Evolutionary conservation across 495 filamentous ascomycete genomes (phyloP).

Genomic region (Pyronema domesticum): DNA sequence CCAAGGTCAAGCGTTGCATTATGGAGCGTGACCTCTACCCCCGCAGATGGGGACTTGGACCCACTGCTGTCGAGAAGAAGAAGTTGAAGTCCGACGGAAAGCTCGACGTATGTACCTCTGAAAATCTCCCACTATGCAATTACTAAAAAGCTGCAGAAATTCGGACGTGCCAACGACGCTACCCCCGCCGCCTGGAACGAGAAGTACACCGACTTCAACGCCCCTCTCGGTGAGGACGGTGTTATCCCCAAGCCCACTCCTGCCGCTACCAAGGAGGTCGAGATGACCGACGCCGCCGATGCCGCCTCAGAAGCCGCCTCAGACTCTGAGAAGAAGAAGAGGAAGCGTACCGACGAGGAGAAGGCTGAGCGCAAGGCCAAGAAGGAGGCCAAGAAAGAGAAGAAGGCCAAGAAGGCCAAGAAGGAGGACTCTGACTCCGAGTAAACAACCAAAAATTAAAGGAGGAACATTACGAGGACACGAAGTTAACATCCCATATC

Average conservation of each 20-base stretch:
- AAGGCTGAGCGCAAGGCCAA: conserved; percentile 61
- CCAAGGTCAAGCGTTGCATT: conserved; percentile 94
- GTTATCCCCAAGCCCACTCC: conserved; percentile 25
- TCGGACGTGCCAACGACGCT: conserved; percentile 70
- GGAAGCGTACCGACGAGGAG: conserved; percentile 65
- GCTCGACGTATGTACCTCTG: conserved; percentile 49
- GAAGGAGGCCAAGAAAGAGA: conserved; percentile 55
- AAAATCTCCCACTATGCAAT: not conserved
- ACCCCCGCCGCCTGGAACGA: conserved; percentile 82
- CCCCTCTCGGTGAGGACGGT: conserved; percentile 31
- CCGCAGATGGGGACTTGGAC: conserved; percentile 82
- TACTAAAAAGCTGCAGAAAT: conserved; percentile 43
- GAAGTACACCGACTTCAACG: conserved; percentile 75
- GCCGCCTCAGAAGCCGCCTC: conserved; percentile 28
- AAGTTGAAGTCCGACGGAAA: conserved; percentile 96
- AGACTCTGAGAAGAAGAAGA: conserved; percentile 44
- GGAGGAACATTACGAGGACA: not conserved
- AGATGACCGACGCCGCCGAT: conserved; percentile 28
- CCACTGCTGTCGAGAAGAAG: conserved; percentile 86
- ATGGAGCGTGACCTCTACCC: conserved; percentile 98
- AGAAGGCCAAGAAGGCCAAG: conserved; percentile 34
- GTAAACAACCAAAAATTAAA: conserved; percentile 18
- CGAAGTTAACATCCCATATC: no score
- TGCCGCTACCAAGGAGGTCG: conserved; percentile 27
- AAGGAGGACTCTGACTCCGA: conserved; percentile 37